phyloP scores from a whole-genome alignment of 202 grass and related monocot genomes.

The Cymbopogon flexuosus region DNA sequence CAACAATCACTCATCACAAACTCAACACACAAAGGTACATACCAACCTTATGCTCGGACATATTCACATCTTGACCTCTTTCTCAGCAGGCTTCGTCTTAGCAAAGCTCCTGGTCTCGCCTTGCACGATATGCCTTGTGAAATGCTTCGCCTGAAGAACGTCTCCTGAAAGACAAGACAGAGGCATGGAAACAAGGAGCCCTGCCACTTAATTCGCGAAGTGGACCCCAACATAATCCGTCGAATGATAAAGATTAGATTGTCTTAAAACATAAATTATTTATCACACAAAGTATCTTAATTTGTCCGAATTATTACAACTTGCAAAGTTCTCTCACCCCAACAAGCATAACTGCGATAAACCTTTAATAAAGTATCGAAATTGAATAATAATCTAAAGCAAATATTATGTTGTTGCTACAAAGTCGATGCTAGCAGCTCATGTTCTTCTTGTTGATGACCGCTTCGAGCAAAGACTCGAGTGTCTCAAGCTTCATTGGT shows the following conservation, averaged over 20 bases:
- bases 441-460: constrained; percentile 17
- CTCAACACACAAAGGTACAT: no score
- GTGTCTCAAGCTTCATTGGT: not conserved
- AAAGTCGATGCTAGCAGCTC: not conserved
- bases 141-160: no score
- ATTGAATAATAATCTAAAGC: not conserved
- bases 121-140: no score
- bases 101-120: no score
- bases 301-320: not conserved
- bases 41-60: no score
- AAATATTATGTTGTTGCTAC: not conserved
- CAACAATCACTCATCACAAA: no score
- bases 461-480: not conserved
- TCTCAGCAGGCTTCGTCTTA: no score
- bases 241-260: not conserved
- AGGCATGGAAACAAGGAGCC: not conserved
- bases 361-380: not conserved
- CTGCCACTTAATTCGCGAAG: not conserved
- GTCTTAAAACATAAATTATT: not conserved
- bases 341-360: not conserved
- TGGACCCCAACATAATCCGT: not conserved
- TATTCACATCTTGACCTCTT: no score
- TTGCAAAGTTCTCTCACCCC: not conserved
- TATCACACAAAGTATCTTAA: not conserved
- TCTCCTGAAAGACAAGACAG: not conserved